Base-by-base conservation (phyloP, 371 early-diverging fungal genomes). In the Zychaea mexicana region DNA sequence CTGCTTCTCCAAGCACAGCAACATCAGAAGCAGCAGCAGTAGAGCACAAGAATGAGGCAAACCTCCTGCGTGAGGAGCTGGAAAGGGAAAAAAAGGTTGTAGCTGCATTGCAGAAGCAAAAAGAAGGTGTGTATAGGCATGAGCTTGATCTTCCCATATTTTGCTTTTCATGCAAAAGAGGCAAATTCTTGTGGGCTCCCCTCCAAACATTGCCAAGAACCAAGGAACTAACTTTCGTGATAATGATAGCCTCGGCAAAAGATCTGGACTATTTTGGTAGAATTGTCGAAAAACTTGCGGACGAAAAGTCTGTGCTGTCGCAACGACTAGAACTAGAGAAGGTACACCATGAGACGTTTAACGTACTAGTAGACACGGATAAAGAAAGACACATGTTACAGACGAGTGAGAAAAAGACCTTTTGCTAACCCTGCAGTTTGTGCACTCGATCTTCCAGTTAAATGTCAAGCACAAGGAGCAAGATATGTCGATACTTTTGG, bases 41-140 rank as follows among this genome's bases (percentile, higher is more conserved):
- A 57, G 36, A 21, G 17, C 39, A 27, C 38, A 58, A n/a, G 6
- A 28, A 58, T 13, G 45, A 45, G 17, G 38, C n/a, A 10, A 58
- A 7, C 9, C n/a, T 38, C 15, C 45, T 58, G 33, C 46, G 28
- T 58, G 59, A 33, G 38, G 59, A 58, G 17, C 22, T 58, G n/a
- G 59, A 38, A 38, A 58, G 28, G 27, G 59, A 58, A 58, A 56
- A 56, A 36, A 56, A 36, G 21, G 22, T 13, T 22, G 56, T 56
- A 24, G 56, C 36, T 19, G 56, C 56, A 12, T 56, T 56, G 30
- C 32, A 36, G 36, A 36, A 36, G 22, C 38, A 56, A 36, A 56
- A 56, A 33, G 38, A 45, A 42, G 45, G 59, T 58, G 24, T 13
- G 38, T 13, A 19, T 36, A n/a, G n/a, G n/a, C n/a, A n/a, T n/a